Base-by-base conservation (phyloP, 78 protist genomes). In the Emiliania huxleyi region DNA sequence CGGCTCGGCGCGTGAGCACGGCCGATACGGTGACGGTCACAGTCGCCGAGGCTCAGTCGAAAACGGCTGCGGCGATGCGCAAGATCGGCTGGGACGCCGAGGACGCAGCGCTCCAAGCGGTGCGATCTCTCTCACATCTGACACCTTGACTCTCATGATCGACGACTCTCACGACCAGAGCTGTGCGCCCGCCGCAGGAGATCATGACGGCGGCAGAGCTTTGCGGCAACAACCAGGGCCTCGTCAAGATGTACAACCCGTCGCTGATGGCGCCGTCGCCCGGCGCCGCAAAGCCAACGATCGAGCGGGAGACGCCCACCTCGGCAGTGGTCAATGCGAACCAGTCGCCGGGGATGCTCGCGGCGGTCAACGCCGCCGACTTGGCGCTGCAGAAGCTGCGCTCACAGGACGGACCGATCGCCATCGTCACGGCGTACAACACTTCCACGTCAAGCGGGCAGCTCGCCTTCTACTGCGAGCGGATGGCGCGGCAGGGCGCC, bases 171-270 rank as follows among this genome's bases (percentile, higher is more conserved):
- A n/a, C n/a, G n/a, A n/a, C n/a, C n/a, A n/a, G n/a, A n/a, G n/a
- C n/a, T 5, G 87, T 48, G 33, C 6, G 40, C 40, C 29, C 42
- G 44, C 87, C 38, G 87, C 48, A 46, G 44, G 87, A 77, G 33
- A 77, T 77, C 87, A 77, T 77, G 87, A 22, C 23, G 12, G 45
- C 49, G 33, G 87, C 87, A 4, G 87, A 77, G 87, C 87, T 77
- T 4, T 77, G 87, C 11, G 87, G 87, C 87, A 77, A 77, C 87
- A 77, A 77, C 48, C 87, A 77, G 87, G 87, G 87, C 49, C 49
- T 77, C 48, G 87, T 77, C 29, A 77, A 77, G 18, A 77, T 77
- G 87, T 77, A 42, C 87, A 4, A 77, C 33, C 87, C 87, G 43
- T 22, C 48, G 87, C 87, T 77, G 37, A 77, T 77, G 87, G 87